These are phyloP conservation scores for Clitopilus passeckerianus DNA, from an alignment of 768 basidiomycete genomes.

Conservation along the genomic window DNA sequence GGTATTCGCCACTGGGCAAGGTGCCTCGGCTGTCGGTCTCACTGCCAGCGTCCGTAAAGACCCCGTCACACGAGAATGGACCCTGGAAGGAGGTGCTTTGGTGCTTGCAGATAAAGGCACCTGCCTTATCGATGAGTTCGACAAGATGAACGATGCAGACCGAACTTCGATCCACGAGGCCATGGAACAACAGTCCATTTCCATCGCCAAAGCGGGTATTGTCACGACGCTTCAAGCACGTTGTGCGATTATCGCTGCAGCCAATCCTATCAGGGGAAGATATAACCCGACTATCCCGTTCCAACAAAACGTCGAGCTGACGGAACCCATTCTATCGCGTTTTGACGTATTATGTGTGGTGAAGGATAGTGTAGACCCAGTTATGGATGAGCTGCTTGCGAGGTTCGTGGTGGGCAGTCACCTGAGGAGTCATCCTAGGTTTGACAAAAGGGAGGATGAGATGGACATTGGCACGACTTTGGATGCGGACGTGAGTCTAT, in stretches of 20 bases:
- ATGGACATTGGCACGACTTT: constrained; percentile 87
- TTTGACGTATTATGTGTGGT: constrained; percentile 99
- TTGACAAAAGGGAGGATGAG: constrained; percentile 83
- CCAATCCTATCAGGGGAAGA: constrained; percentile 94
- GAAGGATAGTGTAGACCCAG: constrained; percentile 95
- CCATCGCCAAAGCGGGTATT: constrained; percentile 98
- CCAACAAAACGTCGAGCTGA: constrained; percentile 97
- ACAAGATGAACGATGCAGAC: constrained; percentile 99
- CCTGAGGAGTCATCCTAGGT: constrained; percentile 89
- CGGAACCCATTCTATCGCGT: constrained; percentile 95
- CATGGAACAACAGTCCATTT: constrained; percentile 99
- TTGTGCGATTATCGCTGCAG: constrained; percentile 96
- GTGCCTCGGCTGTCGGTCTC: constrained; percentile 96
- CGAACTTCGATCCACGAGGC: constrained; percentile 99
- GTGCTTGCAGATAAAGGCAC: constrained; percentile 99
- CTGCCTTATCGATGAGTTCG: constrained; percentile 98
- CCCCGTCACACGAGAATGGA: constrained; percentile 97
- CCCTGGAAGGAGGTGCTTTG: constrained; percentile 94
- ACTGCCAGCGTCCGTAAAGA: constrained; percentile 99
- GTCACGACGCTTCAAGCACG: constrained; percentile 97
- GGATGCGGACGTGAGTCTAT: constrained; percentile 78
- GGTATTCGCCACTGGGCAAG: constrained; percentile 97
- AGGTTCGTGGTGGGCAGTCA: constrained; percentile 98
- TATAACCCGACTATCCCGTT: constrained; percentile 99
- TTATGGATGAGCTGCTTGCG: constrained; percentile 93